Base-by-base conservation (phyloP, 768 basidiomycete species). In the Amanita jacksonii region DNA sequence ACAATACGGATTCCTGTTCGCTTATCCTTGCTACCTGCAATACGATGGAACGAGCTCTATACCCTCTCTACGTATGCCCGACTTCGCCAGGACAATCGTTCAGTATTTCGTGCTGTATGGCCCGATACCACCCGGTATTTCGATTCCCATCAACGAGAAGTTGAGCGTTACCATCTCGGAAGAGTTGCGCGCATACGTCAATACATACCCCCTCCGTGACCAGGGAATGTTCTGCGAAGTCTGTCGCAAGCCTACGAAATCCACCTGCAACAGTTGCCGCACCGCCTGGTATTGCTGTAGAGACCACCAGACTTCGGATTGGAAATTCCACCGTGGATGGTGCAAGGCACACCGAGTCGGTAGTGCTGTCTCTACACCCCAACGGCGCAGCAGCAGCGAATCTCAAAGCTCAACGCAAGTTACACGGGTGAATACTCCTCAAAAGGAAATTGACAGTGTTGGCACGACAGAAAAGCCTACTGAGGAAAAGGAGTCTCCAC, bases 221-320 rank as follows among this genome's bases (percentile, higher is more conserved):
- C 44, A 38, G 15, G 44, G 44, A 3, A 30, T 45, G 44, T 45
- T 45, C 25, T 45, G 44, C 20, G 44, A 45, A 28, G 36, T 45
- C 28, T 45, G 44, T 15, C 35, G 36, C 7, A 30, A 45, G 19
- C 28, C 24, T 9, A 15, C 44, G 22, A 45, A 38, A 38, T 31
- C 28, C 13, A 38, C 36, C 16, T 45, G 44, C 27, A 45, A 38
- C 19, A 45, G 19, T 16, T 45, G 44, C 19, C 44, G 44, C 30
- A 16, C 44, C 3, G 44, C 44, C 8, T 45, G 44, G 44, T 45
- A 45, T 32, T 45, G 44, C 20, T 45, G 36, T 35, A 38, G 44
- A 19, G 37, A 31, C 2, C 44, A 45, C 24, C 44, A 45, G 15
- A 38, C 37, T 5, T 45, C 37, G 36, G 36, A 45, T 28, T 45